Percentiles rank a stretch among this genome's conserved stretches.
Evolutionary conservation across 2,329 filamentous ascomycete species (phyloP).

Genomic region (Chaetomiaceae sp.): DNA sequence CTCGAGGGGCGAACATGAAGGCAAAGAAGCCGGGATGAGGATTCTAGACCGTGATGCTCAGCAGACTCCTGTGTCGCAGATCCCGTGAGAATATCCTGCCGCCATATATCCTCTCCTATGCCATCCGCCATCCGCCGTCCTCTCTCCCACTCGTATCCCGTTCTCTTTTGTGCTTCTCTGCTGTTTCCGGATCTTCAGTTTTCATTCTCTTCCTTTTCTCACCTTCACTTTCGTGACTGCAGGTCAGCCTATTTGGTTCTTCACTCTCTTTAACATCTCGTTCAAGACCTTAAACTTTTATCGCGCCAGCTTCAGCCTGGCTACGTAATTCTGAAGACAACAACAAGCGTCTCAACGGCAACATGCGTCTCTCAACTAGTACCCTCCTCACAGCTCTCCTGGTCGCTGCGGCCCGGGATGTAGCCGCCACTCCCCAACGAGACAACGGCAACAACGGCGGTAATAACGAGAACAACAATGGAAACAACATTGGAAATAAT

Average conservation of each 20-base stretch:
- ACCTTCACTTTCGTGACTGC: constrained; percentile 25
- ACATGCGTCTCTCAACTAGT: constrained; percentile 25
- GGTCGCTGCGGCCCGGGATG: constrained; percentile 23
- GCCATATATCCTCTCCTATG: constrained; percentile 20
- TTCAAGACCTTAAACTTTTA: constrained; percentile 3
- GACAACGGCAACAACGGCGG: background rate
- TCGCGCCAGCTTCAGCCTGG: constrained; percentile 20
- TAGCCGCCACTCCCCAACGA: constrained; percentile 17
- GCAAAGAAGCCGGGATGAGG: constrained; percentile 2
- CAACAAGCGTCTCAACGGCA: constrained; percentile 8
- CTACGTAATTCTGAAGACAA: constrained; percentile 7
- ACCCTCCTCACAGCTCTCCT: constrained; percentile 24
- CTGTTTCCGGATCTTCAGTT: constrained; percentile 6
- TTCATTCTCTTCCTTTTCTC: constrained; percentile 9
- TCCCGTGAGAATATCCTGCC: constrained; percentile 13
- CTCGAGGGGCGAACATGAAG: background rate
- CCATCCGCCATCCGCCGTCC: background rate
- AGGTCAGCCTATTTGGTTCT: constrained; percentile 24
- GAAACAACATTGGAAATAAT: background rate
- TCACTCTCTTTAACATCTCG: constrained; percentile 19
- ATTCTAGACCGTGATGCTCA: background rate
- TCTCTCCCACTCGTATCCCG: background rate
- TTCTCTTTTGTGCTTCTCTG: constrained; percentile 4
- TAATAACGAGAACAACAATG: background rate
- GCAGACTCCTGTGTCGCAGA: constrained; percentile 22